phyloP scores from a whole-genome alignment of 2,329 filamentous ascomycete genomes.

The Aspergillus sp. region DNA sequence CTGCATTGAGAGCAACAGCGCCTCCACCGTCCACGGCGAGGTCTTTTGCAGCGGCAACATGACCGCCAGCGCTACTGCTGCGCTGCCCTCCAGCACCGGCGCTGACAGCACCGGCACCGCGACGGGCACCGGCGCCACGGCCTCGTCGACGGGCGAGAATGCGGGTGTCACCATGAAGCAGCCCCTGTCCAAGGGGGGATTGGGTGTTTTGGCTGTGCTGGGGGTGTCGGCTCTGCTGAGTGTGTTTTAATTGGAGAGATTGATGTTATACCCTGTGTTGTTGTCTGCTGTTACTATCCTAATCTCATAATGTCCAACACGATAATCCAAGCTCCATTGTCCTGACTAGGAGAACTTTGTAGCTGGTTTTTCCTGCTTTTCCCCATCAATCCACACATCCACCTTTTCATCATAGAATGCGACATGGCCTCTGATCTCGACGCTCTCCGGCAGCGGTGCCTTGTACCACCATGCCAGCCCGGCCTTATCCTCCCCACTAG shows the following conservation, averaged over 20 bases:
- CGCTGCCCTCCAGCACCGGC: slow-evolving; percentile 9
- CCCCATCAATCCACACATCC: no score
- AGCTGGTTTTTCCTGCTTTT: no score
- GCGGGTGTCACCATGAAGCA: slow-evolving; percentile 17
- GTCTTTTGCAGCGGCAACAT: slow-evolving; percentile 48
- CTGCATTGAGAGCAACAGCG: slow-evolving; percentile 44
- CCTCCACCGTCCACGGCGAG: slow-evolving; percentile 22
- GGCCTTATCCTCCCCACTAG: no score
- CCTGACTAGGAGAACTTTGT: no score
- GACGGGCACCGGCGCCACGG: slow-evolving; percentile 1
- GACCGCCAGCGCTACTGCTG: slow-evolving; percentile 30
- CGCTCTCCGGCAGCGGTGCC: no score
- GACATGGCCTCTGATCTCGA: no score
- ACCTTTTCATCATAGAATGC: no score
- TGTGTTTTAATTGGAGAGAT: slow-evolving; percentile 15
- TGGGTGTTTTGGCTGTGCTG: slow-evolving; percentile 31
- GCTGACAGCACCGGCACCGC: slow-evolving; percentile 2
- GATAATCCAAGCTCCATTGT: no score
- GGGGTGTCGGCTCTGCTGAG: slow-evolving; percentile 28
- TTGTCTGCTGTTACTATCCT: no score
- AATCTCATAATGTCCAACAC: no score
- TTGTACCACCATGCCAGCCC: no score
- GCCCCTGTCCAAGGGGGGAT: slow-evolving; percentile 26
- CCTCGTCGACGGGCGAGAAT: slow-evolving; percentile 10
- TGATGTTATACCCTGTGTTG: no score